These are phyloP conservation scores for Venustampulla echinocandica DNA, from an alignment of 495 filamentous ascomycete genomes.

Conservation along the genomic window DNA sequence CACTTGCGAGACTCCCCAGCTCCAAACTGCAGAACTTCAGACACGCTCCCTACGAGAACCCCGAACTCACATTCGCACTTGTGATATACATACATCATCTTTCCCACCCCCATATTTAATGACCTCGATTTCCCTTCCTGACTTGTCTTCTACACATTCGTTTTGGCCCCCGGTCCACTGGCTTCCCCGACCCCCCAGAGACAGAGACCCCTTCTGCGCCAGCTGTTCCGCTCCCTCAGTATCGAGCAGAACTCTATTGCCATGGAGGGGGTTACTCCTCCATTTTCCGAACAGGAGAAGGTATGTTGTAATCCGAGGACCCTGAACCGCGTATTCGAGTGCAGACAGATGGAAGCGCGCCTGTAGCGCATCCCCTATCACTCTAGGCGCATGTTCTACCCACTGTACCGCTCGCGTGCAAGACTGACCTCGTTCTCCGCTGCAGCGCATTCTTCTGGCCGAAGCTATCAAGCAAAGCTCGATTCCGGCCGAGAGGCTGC, in stretches of 20 bases:
- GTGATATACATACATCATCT: constrained; percentile 4
- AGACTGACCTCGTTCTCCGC: constrained; percentile 20
- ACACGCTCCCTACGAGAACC: constrained; percentile 9
- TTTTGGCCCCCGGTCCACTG: constrained; percentile 3
- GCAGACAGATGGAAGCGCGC: neutral
- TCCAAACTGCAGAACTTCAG: too few relatives aligned
- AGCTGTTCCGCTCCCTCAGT: neutral
- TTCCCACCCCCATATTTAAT: constrained; percentile 23
- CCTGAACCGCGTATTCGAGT: neutral
- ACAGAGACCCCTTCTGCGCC: constrained; percentile 10
- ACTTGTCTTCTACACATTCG: constrained; percentile 12
- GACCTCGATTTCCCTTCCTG: constrained; percentile 7
- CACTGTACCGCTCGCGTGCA: constrained; percentile 14
- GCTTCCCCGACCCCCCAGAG: constrained; percentile 6
- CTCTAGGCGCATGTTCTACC: constrained; percentile 10
- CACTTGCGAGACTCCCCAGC: too few relatives aligned
- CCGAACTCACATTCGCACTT: neutral
- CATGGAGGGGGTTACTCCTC: constrained; percentile 7
- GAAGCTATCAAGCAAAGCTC: constrained; percentile 46
- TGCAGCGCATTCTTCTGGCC: constrained; percentile 44
- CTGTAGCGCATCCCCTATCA: constrained; percentile 3
- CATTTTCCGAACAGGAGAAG: constrained; percentile 20
- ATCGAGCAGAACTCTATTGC: neutral
- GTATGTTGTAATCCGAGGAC: constrained; percentile 12
- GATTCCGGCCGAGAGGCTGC: constrained; percentile 31